phyloP scores from a whole-genome alignment of 352 stramenopile genomes.

The Phytopythium delawarense region DNA sequence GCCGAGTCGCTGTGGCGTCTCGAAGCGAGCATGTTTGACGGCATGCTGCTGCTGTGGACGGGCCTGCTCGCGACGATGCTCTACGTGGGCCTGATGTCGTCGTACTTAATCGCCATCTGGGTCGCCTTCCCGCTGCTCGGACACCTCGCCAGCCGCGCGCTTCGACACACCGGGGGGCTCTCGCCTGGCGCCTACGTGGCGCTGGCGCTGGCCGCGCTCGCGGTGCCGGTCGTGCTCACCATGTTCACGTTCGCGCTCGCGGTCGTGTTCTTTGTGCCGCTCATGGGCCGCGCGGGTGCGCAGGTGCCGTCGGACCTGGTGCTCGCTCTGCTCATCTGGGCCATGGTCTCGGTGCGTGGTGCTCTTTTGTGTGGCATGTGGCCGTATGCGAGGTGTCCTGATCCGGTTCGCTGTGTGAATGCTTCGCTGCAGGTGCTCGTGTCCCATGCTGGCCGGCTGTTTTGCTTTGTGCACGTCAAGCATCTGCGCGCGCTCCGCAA shows the following conservation, averaged over 20 bases:
- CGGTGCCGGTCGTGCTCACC: slow-evolving; percentile 58
- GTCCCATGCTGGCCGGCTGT: slow-evolving; percentile 60
- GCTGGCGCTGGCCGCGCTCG: slow-evolving; percentile 41
- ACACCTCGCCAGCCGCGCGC: slow-evolving; percentile 32
- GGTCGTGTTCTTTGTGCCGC: slow-evolving; percentile 72
- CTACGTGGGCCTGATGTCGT: slow-evolving; percentile 40
- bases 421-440: slow-evolving; percentile 26
- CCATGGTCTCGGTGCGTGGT: slow-evolving; percentile 41
- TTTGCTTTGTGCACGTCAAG: slow-evolving; percentile 59
- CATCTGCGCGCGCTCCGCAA: slow-evolving; percentile 40
- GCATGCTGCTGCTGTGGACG: slow-evolving; percentile 44
- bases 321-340: slow-evolving; percentile 39
- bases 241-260: slow-evolving; percentile 49
- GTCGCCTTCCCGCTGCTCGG: slow-evolving; percentile 56
- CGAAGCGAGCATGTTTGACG: slow-evolving; percentile 64
- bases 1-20: slow-evolving; percentile 40
- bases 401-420: slow-evolving; percentile 5
- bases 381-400: slow-evolving; percentile 9
- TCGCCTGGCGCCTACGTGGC: slow-evolving; percentile 41
- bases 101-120: slow-evolving; percentile 60
- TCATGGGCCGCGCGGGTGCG: slow-evolving; percentile 59
- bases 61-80: slow-evolving; percentile 32
- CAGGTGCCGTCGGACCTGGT: slow-evolving; percentile 53
- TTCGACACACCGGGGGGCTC: slow-evolving; percentile 34
- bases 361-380: not conserved